These are phyloP conservation scores for Stephania cephalantha DNA, from an alignment of 164 flowering plant species.

Conservation along the genomic window DNA sequence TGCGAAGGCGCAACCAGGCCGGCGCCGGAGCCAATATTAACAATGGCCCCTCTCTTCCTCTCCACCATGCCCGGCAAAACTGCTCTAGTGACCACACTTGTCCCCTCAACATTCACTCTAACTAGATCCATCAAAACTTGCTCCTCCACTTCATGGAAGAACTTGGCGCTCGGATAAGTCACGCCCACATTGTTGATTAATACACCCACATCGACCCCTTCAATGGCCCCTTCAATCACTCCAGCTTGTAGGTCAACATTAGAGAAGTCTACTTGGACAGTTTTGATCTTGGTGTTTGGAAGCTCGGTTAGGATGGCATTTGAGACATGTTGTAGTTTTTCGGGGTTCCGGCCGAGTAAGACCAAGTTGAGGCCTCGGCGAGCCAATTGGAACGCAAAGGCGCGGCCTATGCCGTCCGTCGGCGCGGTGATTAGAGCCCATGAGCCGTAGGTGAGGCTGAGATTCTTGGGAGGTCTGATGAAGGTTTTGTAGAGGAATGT, in stretches of 20 bases:
- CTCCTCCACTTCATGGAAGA: slow-evolving; percentile 53
- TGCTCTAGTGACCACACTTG: slow-evolving; percentile 39
- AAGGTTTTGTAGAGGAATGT: slow-evolving; percentile 56
- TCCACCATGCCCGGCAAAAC: slow-evolving; percentile 46
- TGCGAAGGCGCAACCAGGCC: slow-evolving; percentile 72
- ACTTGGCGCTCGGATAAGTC: slow-evolving; percentile 70
- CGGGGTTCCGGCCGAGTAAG: slow-evolving; percentile 58
- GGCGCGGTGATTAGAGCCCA: slow-evolving; percentile 87
- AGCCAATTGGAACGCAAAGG: slow-evolving; percentile 67
- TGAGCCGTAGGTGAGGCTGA: slow-evolving; percentile 58
- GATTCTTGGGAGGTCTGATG: slow-evolving; percentile 62
- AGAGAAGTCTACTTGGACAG: slow-evolving; percentile 56
- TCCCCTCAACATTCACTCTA: slow-evolving; percentile 41
- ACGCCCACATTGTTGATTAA: slow-evolving; percentile 76
- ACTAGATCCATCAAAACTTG: slow-evolving; percentile 30
- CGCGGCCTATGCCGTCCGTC: slow-evolving; percentile 82
- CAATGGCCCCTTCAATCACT: slow-evolving; percentile 47
- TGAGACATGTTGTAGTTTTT: slow-evolving; percentile 45
- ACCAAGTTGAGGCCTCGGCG: slow-evolving; percentile 62
- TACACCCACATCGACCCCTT: slow-evolving; percentile 80
- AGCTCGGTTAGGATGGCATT: slow-evolving; percentile 32
- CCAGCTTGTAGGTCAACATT: too few species aligned
- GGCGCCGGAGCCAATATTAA: slow-evolving; percentile 85
- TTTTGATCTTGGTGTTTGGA: slow-evolving; percentile 38
- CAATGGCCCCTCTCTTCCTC: slow-evolving; percentile 80